Conservation (phyloP, 2,329 filamentous ascomycete species). For the Chaetoscypha palmicola region DNA sequence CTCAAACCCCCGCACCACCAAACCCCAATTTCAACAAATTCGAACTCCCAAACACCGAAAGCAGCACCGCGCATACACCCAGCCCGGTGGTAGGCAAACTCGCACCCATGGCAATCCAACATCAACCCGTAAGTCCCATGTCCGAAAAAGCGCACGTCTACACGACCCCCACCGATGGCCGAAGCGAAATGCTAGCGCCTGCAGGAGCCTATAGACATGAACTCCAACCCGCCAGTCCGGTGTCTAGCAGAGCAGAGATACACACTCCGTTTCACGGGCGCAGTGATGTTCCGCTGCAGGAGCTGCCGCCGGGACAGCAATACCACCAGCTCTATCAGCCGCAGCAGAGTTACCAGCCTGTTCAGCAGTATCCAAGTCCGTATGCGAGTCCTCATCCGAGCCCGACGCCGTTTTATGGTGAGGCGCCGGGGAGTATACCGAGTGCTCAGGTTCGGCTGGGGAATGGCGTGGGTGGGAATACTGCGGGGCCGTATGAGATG, state of each 20-base stretch:
- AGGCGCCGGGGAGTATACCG: not conserved
- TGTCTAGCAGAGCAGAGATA: not conserved
- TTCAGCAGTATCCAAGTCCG: conserved; percentile 16
- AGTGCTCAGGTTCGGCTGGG: not conserved
- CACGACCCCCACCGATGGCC: not conserved
- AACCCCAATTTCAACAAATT: not conserved
- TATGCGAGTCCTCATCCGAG: conserved; percentile 12
- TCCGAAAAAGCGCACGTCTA: not conserved
- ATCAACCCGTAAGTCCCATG: conserved; percentile 3
- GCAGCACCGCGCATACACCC: not conserved
- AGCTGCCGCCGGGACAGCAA: conserved; percentile 5
- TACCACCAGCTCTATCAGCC: conserved; percentile 2
- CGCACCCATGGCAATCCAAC: not conserved
- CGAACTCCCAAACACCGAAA: conserved; percentile 1
- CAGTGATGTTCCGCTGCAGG: not conserved
- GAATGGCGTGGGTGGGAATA: not conserved
- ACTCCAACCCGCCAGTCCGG: not conserved
- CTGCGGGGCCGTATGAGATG: not conserved
- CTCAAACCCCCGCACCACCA: not conserved
- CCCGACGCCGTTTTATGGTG: not conserved
- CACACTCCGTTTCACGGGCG: not conserved
- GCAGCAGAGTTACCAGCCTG: conserved; percentile 16
- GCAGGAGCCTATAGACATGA: conserved; percentile 1
- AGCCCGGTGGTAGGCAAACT: conserved; percentile 1
- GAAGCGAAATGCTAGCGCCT: conserved; percentile 3